Conservation (phyloP, 768 basidiomycete species). For the Suillus weaverae region DNA sequence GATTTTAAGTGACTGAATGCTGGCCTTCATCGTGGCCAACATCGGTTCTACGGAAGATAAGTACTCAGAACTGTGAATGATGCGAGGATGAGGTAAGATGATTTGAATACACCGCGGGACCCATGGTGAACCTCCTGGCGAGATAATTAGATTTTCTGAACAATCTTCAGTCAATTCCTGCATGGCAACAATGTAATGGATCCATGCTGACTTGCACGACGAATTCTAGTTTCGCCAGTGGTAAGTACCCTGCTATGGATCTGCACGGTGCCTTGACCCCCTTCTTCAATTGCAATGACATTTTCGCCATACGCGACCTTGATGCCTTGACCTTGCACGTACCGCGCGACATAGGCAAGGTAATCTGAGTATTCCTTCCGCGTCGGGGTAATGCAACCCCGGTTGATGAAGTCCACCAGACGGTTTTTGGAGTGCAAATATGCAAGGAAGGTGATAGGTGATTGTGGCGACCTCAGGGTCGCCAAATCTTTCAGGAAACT, state of each 20-base stretch:
- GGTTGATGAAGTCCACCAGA: slow-evolving; percentile 53
- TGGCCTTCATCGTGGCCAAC: slow-evolving; percentile 28
- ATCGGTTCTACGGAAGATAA: slow-evolving; percentile 38
- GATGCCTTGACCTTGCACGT: slow-evolving; percentile 44
- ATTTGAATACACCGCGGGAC: slow-evolving; percentile 39
- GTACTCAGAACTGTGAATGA: slow-evolving; percentile 48
- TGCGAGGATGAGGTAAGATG: slow-evolving; percentile 34
- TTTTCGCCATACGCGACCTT: slow-evolving; percentile 47
- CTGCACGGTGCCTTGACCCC: slow-evolving; percentile 35
- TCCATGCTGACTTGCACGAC: slow-evolving; percentile 40
- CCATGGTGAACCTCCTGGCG: slow-evolving; percentile 49
- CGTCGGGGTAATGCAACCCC: slow-evolving; percentile 49
- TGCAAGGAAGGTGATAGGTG: slow-evolving; percentile 51
- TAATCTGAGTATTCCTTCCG: slow-evolving; percentile 57
- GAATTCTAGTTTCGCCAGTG: slow-evolving; percentile 35
- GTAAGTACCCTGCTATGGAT: slow-evolving; percentile 37
- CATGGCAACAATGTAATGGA: not conserved
- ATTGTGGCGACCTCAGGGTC: slow-evolving; percentile 50
- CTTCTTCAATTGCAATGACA: slow-evolving; percentile 40
- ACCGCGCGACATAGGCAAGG: slow-evolving; percentile 49
- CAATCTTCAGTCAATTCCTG: not conserved
- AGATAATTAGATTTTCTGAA: slow-evolving; percentile 48
- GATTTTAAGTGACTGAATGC: slow-evolving; percentile 34
- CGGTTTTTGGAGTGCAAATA: slow-evolving; percentile 52
- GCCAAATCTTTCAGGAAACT: slow-evolving; percentile 58